A percentile compares a stretch with the other conserved stretches of the same genome.
These are phyloP conservation scores for Phytophthora sansomeana DNA, from an alignment of 352 stramenopile species.

Conservation along the genomic window DNA sequence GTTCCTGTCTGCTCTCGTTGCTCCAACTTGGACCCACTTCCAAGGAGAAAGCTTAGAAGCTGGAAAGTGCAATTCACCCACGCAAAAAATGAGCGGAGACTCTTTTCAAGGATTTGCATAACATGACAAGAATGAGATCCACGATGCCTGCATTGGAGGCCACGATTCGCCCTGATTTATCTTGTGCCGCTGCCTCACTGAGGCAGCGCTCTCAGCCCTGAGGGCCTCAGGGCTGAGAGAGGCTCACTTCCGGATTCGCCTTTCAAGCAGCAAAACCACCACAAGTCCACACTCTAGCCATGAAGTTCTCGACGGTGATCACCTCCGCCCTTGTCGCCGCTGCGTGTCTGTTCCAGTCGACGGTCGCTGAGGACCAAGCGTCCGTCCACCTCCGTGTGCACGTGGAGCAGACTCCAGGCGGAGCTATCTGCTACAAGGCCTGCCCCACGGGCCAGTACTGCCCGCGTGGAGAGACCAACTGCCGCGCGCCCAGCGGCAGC, in stretches of 20 bases:
- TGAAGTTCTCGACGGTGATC: slow-evolving; percentile 44
- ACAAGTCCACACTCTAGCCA: slow-evolving; percentile 6
- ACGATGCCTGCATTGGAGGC: neutral
- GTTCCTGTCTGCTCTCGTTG: neutral
- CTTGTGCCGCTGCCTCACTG: neutral
- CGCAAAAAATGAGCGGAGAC: slow-evolving; percentile 1
- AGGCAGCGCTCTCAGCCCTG: too few relatives aligned
- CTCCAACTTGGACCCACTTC: neutral
- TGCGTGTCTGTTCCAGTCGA: slow-evolving; percentile 29
- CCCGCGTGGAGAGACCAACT: slow-evolving; percentile 20
- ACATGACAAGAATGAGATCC: neutral
- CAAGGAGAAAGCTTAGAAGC: neutral
- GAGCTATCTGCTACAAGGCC: slow-evolving; percentile 32
- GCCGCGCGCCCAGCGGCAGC: slow-evolving; percentile 9
- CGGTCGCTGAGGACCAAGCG: slow-evolving; percentile 23
- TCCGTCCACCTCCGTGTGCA: slow-evolving; percentile 41
- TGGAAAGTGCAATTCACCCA: slow-evolving; percentile 4
- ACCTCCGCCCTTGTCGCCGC: slow-evolving; percentile 23
- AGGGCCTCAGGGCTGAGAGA: neutral
- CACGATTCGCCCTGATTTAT: slow-evolving; percentile 6
- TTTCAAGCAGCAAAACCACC: neutral
- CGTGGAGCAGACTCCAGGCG: slow-evolving; percentile 11
- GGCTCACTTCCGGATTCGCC: slow-evolving; percentile 17
- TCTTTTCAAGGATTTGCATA: slow-evolving; percentile 6
- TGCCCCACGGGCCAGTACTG: slow-evolving; percentile 39